Percentiles rank a stretch among this genome's conserved stretches.
Evolutionary conservation across 106 monocot species (phyloP).

Genomic region (Narthecium ossifragum): DNA sequence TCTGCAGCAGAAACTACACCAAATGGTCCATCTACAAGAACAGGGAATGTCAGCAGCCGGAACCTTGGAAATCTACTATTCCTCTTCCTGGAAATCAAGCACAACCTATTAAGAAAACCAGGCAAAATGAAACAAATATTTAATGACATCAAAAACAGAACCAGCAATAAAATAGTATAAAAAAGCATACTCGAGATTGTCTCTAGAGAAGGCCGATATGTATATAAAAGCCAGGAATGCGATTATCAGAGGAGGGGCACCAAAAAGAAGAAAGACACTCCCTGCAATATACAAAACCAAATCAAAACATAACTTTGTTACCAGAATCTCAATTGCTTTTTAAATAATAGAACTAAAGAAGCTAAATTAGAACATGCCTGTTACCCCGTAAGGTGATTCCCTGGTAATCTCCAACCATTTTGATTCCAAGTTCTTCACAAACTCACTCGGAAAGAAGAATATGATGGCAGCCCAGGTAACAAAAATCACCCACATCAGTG

Average conservation of each 20-base stretch:
- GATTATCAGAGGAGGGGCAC: conserved; percentile 55
- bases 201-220: conserved; percentile 37
- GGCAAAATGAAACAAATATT: background rate
- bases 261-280: conserved; percentile 51
- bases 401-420: conserved; percentile 8
- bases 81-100: conserved; percentile 38
- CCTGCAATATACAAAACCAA: conserved; percentile 35
- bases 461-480: conserved; percentile 41
- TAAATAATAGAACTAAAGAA: background rate
- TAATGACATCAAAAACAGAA: background rate
- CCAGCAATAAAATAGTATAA: background rate
- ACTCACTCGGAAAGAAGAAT: conserved; percentile 32
- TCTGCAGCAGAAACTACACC: conserved; percentile 86
- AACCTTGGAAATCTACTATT: conserved; percentile 34
- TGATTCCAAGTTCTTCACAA: background rate
- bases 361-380: conserved; percentile 23
- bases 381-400: conserved; percentile 38
- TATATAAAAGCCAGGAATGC: conserved; percentile 61
- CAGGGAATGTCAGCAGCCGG: conserved; percentile 79
- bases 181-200: conserved; percentile 29
- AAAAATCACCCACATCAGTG: conserved; percentile 59
- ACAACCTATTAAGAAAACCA: background rate
- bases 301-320: background rate
- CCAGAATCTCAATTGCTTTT: background rate
- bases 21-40: conserved; percentile 76